Percentiles rank a stretch among this genome's conserved stretches.
phyloP scores from a whole-genome alignment of 768 basidiomycete genomes.

The Sistotremastrum niveocremeum region DNA sequence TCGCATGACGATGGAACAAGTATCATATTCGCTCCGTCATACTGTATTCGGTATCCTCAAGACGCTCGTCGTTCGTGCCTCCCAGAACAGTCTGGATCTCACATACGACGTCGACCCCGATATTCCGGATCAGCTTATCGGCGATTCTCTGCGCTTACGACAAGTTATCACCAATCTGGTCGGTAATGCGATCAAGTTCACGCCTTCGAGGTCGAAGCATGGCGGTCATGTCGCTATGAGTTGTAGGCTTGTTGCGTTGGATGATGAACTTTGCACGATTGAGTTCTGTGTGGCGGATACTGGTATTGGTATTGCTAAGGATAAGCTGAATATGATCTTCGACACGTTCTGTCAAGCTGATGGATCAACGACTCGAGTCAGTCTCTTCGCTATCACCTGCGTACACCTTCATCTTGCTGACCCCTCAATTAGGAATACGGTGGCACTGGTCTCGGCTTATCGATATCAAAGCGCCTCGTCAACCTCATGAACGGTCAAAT shows the following conservation, averaged over 20 bases:
- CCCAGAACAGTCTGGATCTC: constrained; percentile 90
- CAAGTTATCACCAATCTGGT: constrained; percentile 94
- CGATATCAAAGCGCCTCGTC: constrained; percentile 94
- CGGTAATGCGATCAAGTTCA: constrained; percentile 96
- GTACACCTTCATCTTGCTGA: constrained; percentile 5
- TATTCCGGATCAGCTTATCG: constrained; percentile 94
- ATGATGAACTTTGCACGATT: constrained; percentile 75
- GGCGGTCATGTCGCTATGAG: constrained; percentile 88
- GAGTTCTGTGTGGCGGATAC: constrained; percentile 98
- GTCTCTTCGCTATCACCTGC: constrained; percentile 13
- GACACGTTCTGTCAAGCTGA: constrained; percentile 99
- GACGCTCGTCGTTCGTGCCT: constrained; percentile 93
- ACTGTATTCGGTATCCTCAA: constrained; percentile 97
- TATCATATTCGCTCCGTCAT: constrained; percentile 94
- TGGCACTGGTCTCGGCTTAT: constrained; percentile 90
- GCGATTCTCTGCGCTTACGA: constrained; percentile 85
- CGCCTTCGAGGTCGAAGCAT: constrained; percentile 59
- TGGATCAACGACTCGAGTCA: constrained; percentile 87
- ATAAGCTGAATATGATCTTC: constrained; percentile 96
- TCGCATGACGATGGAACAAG: constrained; percentile 99
- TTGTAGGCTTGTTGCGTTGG: constrained; percentile 63
- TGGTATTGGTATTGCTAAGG: constrained; percentile 96
- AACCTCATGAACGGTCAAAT: constrained; percentile 96
- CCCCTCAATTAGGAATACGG: constrained; percentile 66
- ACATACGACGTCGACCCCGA: constrained; percentile 93